Base-by-base conservation (phyloP, 2,329 filamentous ascomycete species). In the Biscogniauxia marginata region DNA sequence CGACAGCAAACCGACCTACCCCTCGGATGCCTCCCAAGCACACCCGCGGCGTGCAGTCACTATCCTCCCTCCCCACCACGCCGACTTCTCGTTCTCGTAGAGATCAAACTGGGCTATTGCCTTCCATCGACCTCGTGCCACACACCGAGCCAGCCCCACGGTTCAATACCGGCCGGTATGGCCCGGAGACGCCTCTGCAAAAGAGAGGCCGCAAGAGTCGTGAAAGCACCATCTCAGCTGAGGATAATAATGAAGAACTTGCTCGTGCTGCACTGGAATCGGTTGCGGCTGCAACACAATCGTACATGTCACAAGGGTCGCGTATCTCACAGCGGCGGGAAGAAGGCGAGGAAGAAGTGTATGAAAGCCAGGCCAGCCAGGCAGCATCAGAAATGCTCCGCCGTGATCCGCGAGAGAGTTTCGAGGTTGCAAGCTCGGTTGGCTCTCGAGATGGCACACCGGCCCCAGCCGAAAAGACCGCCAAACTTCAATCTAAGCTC, bases 11-110 rank as follows among this genome's bases (percentile, higher is more conserved):
- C 71, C 81, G 75, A 55, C 75, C 71, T 61, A 76, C 70, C 22
- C 77, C 71, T 58, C 80, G 74, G 71, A 81, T 77, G 67, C 80
- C 71, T 56, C 76, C 82, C 53, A 84, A 84, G 54, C 91, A 96
- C 70, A 84, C 82, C 18, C 85, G 91, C 63, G 90, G 88, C 56
- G 84, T 87, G 24, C 91, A 96, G 70, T 95, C 91, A 46, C 79
- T 96, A 71, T 96, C 92, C 0, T 95, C 92, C 1, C 77, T 96
- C 4, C 91, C 91, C 7, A 86, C 85, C 5, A 96, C 91, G 2
- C 91, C 91, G 8, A 80, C 84, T 13, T 72, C 78, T 46, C 80
- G 83, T 50, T 74, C 77, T 11, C 73, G 74, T 30, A 79, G 77
- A 43, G 75, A 77, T 44, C 78, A 80, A 49, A 73, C 75, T 16